A percentile compares a stretch with the other conserved stretches of the same genome.
Conservation (phyloP, 495 filamentous ascomycete species). For the Podospora fimiseda region DNA sequence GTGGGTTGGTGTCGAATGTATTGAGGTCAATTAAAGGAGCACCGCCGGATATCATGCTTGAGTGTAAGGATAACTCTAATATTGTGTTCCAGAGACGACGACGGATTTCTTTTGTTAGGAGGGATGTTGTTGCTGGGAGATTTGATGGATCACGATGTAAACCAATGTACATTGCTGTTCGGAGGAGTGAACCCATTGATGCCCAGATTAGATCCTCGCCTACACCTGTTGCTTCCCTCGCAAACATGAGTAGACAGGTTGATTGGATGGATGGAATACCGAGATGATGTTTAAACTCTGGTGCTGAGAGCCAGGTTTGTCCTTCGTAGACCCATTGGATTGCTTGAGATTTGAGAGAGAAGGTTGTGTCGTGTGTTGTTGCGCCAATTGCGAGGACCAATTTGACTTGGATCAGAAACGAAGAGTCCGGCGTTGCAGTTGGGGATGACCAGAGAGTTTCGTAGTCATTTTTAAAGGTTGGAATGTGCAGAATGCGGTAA, state of each 20-base stretch:
- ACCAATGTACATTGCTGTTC: slow-evolving; percentile 24
- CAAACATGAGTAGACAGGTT: slow-evolving; percentile 17
- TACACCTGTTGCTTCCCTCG: slow-evolving; percentile 15
- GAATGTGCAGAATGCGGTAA: slow-evolving; percentile 53
- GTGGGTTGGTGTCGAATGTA: slow-evolving; percentile 41
- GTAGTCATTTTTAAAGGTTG: slow-evolving; percentile 42
- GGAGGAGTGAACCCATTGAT: slow-evolving; percentile 11
- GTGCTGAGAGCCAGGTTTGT: slow-evolving; percentile 17
- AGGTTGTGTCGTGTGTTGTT: slow-evolving; percentile 13
- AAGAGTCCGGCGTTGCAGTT: slow-evolving; percentile 13
- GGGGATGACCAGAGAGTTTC: slow-evolving; percentile 20
- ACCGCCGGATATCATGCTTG: slow-evolving; percentile 49
- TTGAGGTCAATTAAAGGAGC: slow-evolving; percentile 43
- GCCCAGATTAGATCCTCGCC: slow-evolving; percentile 18
- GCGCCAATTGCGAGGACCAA: slow-evolving; percentile 24
- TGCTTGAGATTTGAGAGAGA: slow-evolving; percentile 18
- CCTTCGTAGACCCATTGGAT: slow-evolving; percentile 23
- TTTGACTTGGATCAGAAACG: slow-evolving; percentile 18
- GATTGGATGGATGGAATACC: slow-evolving; percentile 14
- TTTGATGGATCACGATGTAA: slow-evolving; percentile 20
- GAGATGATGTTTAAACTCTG: slow-evolving; percentile 18
- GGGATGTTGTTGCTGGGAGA: slow-evolving; percentile 13
- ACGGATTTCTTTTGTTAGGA: slow-evolving; percentile 52
- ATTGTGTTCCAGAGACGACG: slow-evolving; percentile 58
- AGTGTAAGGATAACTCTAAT: slow-evolving; percentile 48